Evolutionary conservation across 805 yeast genomes (phyloP).

Genomic region (Kazachstania psychrophila): DNA sequence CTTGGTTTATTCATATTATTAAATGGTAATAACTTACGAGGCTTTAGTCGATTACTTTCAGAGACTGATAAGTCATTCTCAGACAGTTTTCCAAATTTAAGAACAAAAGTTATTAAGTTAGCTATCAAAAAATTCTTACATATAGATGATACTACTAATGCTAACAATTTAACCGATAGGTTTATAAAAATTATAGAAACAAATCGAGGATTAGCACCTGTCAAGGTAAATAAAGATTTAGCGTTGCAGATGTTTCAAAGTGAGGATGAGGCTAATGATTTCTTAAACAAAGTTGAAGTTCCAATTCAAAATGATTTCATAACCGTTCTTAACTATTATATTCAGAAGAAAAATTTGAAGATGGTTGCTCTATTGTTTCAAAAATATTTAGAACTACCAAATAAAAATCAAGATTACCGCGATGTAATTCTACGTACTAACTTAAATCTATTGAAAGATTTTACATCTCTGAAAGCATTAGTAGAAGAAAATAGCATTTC

Average conservation of each 20-base stretch:
- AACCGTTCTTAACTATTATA: slow-evolving; percentile 19
- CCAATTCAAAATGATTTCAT: slow-evolving; percentile 23
- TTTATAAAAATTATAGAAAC: slow-evolving; percentile 21
- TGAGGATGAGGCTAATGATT: slow-evolving; percentile 26
- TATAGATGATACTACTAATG: slow-evolving; percentile 18
- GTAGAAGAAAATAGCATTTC: not conserved
- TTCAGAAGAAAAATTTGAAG: slow-evolving; percentile 11
- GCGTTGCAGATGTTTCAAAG: slow-evolving; percentile 11
- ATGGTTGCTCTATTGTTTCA: slow-evolving; percentile 18
- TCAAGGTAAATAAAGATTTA: not conserved
- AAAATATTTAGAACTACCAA: slow-evolving; percentile 17
- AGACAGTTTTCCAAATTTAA: slow-evolving; percentile 26
- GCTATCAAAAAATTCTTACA: slow-evolving; percentile 30
- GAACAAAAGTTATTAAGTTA: slow-evolving; percentile 30
- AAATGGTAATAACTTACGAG: slow-evolving; percentile 25
- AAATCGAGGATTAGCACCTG: slow-evolving; percentile 18
- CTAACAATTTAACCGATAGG: slow-evolving; percentile 29
- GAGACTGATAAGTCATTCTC: slow-evolving; percentile 23
- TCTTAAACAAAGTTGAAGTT: slow-evolving; percentile 22
- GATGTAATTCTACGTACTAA: slow-evolving; percentile 19
- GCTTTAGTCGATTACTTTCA: slow-evolving; percentile 31
- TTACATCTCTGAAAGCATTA: not conserved
- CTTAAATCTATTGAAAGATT: slow-evolving; percentile 13
- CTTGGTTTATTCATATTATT: slow-evolving; percentile 37
- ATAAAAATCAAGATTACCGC: slow-evolving; percentile 11